These are phyloP conservation scores for Calonectria hawksworthii DNA, from an alignment of 2,329 filamentous ascomycete species.

Conservation along the genomic window DNA sequence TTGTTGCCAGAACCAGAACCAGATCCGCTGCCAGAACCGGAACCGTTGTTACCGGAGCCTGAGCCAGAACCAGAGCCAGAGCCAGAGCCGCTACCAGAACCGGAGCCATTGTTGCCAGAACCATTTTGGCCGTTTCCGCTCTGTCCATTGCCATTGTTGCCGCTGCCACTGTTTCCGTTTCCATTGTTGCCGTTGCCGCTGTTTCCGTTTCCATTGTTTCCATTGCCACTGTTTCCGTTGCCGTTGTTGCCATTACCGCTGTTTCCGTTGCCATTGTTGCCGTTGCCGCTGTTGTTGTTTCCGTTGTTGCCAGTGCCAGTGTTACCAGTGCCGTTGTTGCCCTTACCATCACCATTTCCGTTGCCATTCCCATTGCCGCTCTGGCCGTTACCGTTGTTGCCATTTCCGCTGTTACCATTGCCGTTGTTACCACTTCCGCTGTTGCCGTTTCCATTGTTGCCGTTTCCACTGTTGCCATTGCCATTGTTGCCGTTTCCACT, in stretches of 20 bases:
- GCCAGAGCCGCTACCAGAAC: too few relatives aligned
- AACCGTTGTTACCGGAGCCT: not conserved
- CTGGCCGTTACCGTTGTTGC: too few relatives aligned
- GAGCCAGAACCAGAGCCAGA: too few relatives aligned
- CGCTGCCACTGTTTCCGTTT: slow-evolving; percentile 10
- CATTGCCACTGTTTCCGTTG: not conserved
- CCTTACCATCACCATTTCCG: not conserved
- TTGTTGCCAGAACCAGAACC: too few relatives aligned
- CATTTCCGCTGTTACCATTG: not conserved
- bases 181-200: slow-evolving; percentile 16
- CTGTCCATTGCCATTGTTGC: slow-evolving; percentile 36
- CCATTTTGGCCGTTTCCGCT: too few relatives aligned
- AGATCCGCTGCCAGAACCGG: not conserved
- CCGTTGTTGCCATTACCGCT: slow-evolving; percentile 18
- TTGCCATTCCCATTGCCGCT: not conserved
- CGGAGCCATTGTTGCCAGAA: too few relatives aligned
- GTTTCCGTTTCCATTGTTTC: slow-evolving; percentile 23
- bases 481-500: not conserved
- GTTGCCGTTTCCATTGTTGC: not conserved
- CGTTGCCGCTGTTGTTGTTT: slow-evolving; percentile 22
- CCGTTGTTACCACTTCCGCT: not conserved
- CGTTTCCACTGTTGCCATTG: not conserved
- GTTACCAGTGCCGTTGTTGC: slow-evolving; percentile 16
- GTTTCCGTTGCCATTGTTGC: not conserved
- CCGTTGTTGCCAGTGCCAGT: slow-evolving; percentile 18